Percentiles rank a stretch among this genome's conserved stretches.
phyloP scores from a whole-genome alignment of 148 eudicot species.

The Salicornia ramosissima region DNA sequence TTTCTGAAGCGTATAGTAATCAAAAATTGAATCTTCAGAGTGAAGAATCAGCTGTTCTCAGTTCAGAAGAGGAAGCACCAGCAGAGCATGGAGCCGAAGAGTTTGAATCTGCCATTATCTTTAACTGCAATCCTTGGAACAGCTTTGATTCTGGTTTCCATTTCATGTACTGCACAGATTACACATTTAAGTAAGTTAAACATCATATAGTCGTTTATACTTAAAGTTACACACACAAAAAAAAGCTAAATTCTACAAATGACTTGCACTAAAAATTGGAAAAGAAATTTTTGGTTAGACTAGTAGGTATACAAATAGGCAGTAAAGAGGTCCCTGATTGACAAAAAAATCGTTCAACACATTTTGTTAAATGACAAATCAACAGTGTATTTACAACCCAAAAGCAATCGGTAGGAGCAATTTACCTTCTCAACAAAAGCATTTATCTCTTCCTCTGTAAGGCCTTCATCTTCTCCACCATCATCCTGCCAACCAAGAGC shows the following conservation, averaged over 20 bases:
- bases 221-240: too few species aligned
- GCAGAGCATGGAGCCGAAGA: constrained; percentile 33
- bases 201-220: too few species aligned
- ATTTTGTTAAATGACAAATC: too few species aligned
- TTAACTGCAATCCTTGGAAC: constrained; percentile 36
- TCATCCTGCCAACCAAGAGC: constrained; percentile 91
- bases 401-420: neutral
- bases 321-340: too few species aligned
- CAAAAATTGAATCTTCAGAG: constrained; percentile 31
- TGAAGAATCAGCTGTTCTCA: constrained; percentile 31
- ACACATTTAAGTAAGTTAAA: neutral
- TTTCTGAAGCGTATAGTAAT: constrained; percentile 20
- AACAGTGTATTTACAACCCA: too few species aligned
- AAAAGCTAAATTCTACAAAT: too few species aligned
- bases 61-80: constrained; percentile 33
- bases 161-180: constrained; percentile 41
- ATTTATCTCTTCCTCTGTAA: constrained; percentile 88
- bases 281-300: too few species aligned
- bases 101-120: constrained; percentile 30
- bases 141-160: constrained; percentile 42
- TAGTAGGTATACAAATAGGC: too few species aligned
- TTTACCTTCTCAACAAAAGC: constrained; percentile 70
- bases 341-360: too few species aligned
- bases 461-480: constrained; percentile 73
- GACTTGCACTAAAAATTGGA: too few species aligned